These are phyloP conservation scores for Skeletonema marinoi DNA, from an alignment of 108 stramenopile species.

Conservation along the genomic window DNA sequence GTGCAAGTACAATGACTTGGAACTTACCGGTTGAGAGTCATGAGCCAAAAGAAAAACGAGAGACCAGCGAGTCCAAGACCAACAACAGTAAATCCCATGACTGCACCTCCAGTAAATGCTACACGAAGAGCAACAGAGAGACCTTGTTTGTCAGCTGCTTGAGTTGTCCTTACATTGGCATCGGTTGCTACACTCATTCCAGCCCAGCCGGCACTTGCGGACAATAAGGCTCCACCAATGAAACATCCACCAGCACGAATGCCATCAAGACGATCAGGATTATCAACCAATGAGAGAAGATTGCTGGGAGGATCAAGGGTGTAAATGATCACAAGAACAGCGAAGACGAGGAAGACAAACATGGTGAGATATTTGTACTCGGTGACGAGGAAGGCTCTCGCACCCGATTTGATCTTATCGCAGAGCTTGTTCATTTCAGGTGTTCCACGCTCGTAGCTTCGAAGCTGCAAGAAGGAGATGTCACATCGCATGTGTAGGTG, in stretches of 20 bases:
- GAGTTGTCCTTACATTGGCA: constrained; percentile 94
- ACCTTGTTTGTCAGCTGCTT: constrained; percentile 81
- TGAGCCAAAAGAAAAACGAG: constrained; percentile 41
- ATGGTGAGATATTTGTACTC: constrained; percentile 91
- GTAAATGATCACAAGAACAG: constrained; percentile 55
- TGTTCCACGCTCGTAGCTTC: constrained; percentile 56
- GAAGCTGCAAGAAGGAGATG: constrained; percentile 41
- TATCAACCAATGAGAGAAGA: neutral
- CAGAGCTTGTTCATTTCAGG: constrained; percentile 74
- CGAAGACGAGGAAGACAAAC: constrained; percentile 73
- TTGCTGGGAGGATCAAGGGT: constrained; percentile 53
- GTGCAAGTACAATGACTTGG: neutral
- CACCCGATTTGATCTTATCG: constrained; percentile 87
- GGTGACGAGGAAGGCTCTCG: constrained; percentile 86
- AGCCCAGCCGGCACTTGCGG: constrained; percentile 79
- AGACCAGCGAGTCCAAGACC: constrained; percentile 68
- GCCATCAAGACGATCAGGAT: constrained; percentile 56
- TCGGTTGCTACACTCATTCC: constrained; percentile 92
- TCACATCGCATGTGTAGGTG: neutral
- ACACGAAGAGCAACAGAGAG: constrained; percentile 81
- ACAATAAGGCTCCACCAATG: constrained; percentile 85
- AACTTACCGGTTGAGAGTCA: constrained; percentile 2
- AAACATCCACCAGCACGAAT: constrained; percentile 86
- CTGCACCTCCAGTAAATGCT: constrained; percentile 87
- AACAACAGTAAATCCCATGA: constrained; percentile 58